phyloP scores from a whole-genome alignment of 306 rosid genomes.

The Vigna radiata region DNA sequence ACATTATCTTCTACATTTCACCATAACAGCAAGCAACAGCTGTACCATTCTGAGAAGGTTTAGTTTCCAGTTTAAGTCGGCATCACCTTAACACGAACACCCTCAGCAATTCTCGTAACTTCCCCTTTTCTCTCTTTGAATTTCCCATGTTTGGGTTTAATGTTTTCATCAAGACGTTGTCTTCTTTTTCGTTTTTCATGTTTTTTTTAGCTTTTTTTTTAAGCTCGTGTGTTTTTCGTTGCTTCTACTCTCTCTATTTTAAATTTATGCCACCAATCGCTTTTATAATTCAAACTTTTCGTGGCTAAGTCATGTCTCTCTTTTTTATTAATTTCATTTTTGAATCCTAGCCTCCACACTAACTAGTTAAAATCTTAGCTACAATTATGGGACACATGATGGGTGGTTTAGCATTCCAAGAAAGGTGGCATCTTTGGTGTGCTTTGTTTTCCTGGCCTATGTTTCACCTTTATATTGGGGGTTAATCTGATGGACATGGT shows the following conservation, averaged over 20 bases:
- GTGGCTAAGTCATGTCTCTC: background rate
- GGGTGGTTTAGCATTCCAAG: no score
- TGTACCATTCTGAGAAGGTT: background rate
- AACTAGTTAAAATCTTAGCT: background rate
- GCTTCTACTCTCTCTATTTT: background rate
- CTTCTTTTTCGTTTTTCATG: background rate
- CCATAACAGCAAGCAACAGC: background rate
- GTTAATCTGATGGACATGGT: no score
- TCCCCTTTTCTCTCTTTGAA: background rate
- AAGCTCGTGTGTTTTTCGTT: background rate
- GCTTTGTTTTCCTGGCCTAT: no score
- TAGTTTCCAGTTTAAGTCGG: background rate
- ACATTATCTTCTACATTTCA: constrained; percentile 33
- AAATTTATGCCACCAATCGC: background rate
- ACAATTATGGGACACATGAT: background rate
- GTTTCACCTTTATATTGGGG: no score
- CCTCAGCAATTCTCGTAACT: constrained; percentile 11
- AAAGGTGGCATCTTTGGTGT: no score
- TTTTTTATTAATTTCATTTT: background rate
- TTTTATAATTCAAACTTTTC: background rate
- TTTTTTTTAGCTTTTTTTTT: no score
- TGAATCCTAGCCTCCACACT: background rate
- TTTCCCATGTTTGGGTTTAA: background rate
- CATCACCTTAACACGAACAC: background rate
- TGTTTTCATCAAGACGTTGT: constrained; percentile 5